Evolutionary conservation across 768 basidiomycete species (phyloP).

Genomic region (Naganishia onofrii): DNA sequence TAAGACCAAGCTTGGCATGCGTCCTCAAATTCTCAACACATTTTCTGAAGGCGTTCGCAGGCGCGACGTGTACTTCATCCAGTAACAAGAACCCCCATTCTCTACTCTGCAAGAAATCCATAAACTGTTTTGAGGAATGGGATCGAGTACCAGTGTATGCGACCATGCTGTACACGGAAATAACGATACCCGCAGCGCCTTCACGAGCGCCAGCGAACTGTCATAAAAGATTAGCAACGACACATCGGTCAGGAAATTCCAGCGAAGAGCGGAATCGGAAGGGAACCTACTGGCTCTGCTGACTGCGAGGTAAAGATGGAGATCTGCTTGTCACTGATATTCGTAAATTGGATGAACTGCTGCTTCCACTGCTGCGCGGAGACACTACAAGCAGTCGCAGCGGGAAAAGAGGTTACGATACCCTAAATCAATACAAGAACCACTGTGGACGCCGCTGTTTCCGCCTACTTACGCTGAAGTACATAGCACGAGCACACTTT

Average conservation of each 20-base stretch:
- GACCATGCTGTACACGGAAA: conserved; percentile 99
- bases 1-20: conserved; percentile 94
- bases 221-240: background rate
- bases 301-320: conserved; percentile 82
- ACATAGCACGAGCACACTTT: conserved; percentile 93
- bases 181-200: conserved; percentile 94
- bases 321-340: conserved; percentile 92
- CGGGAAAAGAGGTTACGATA: no score
- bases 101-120: conserved; percentile 96
- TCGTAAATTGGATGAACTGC: conserved; percentile 98
- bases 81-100: conserved; percentile 99
- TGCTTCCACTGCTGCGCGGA: conserved; percentile 97
- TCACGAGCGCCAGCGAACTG: conserved; percentile 96
- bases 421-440: background rate
- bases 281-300: background rate
- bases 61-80: conserved; percentile 98
- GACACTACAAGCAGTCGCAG: conserved; percentile 41
- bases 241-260: background rate
- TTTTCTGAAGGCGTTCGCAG: conserved; percentile 95
- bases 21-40: conserved; percentile 99
- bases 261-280: background rate
- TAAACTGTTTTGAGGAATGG: conserved; percentile 99
- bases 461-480: conserved; percentile 84
- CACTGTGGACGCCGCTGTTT: background rate
- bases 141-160: conserved; percentile 97